Conservation (phyloP, 2,329 filamentous ascomycete genomes). For the Juglanconis oblonga region DNA sequence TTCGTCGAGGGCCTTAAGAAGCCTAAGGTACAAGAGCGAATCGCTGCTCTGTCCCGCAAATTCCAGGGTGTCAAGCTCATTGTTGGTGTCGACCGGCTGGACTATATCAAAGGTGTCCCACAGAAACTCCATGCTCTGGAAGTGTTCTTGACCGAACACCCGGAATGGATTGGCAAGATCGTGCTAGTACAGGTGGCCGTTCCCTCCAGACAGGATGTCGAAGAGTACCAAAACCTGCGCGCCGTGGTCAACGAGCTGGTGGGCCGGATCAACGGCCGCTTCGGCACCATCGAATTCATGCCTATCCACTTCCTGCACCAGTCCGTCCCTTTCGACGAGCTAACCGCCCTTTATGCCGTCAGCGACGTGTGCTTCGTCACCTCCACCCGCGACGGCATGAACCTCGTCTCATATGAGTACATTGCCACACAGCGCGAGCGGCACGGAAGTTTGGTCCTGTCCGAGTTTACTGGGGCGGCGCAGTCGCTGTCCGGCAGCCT, state of each 20-base stretch:
- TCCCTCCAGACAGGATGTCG: constrained; percentile 90
- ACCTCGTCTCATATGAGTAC: constrained; percentile 96
- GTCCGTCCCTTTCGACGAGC: constrained; percentile 89
- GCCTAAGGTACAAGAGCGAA: constrained; percentile 82
- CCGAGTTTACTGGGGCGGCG: constrained; percentile 93
- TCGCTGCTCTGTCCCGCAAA: constrained; percentile 79
- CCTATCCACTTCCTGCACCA: constrained; percentile 98
- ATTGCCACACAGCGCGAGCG: constrained; percentile 89
- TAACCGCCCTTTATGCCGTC: constrained; percentile 88
- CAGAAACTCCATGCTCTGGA: constrained; percentile 96
- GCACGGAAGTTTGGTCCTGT: constrained; percentile 91
- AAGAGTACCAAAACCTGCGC: constrained; percentile 95
- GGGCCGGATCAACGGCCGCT: constrained; percentile 93
- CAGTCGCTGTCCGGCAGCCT: constrained; percentile 91
- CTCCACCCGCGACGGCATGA: constrained; percentile 98
- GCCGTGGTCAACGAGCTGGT: constrained; percentile 96
- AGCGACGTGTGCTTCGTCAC: constrained; percentile 91
- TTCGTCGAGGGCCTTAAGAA: constrained; percentile 87
- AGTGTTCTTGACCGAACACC: constrained; percentile 94
- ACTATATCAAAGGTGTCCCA: constrained; percentile 98
- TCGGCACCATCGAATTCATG: constrained; percentile 97
- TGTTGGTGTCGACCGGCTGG: constrained; percentile 91
- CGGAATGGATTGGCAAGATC: constrained; percentile 97
- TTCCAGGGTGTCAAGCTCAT: constrained; percentile 96
- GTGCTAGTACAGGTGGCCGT: constrained; percentile 95